Percentiles rank a stretch among this genome's conserved stretches.
Evolutionary conservation across 1,284 basidiomycete genomes (phyloP).

Genomic region (Moesziomyces parantarcticus): DNA sequence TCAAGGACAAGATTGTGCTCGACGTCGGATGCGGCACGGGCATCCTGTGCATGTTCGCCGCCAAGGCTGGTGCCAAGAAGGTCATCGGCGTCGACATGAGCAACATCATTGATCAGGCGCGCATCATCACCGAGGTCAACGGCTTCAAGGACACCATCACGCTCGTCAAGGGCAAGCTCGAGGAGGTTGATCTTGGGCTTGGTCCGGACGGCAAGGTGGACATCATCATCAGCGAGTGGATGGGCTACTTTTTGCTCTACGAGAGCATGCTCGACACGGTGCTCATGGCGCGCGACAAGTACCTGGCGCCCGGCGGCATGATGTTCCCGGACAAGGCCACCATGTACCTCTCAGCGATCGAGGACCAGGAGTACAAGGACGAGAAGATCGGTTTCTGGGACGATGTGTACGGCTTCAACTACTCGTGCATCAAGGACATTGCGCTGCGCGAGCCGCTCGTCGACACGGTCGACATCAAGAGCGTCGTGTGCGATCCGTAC

Average conservation of each 20-base stretch:
- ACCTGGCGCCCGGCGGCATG: slow-evolving; percentile 83
- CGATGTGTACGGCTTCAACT: slow-evolving; percentile 99
- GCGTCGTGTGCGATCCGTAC: slow-evolving; percentile 66
- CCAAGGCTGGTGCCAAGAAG: slow-evolving; percentile 94
- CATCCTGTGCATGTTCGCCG: slow-evolving; percentile 98
- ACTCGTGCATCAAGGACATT: slow-evolving; percentile 99
- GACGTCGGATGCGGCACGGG: slow-evolving; percentile 99
- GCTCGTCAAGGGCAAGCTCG: slow-evolving; percentile 97
- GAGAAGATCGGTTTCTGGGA: slow-evolving; percentile 98
- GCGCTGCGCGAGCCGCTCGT: slow-evolving; percentile 95
- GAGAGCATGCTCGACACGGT: slow-evolving; percentile 99
- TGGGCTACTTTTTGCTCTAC: slow-evolving; percentile 85
- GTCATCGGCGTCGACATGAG: slow-evolving; percentile 95
- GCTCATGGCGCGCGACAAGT: slow-evolving; percentile 93
- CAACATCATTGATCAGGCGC: slow-evolving; percentile 98
- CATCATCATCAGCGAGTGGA: slow-evolving; percentile 99
- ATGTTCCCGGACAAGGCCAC: slow-evolving; percentile 97
- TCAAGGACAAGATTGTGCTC: slow-evolving; percentile 81
- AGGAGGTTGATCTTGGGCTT: slow-evolving; percentile 76
- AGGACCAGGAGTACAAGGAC: slow-evolving; percentile 99
- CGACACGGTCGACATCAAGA: slow-evolving; percentile 79
- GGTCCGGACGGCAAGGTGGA: slow-evolving; percentile 72
- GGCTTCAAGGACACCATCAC: slow-evolving; percentile 93
- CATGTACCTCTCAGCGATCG: slow-evolving; percentile 94
- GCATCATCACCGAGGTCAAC: slow-evolving; percentile 95